phyloP scores from a whole-genome alignment of 2,329 filamentous ascomycete species.

The Leptodontidium sp. region DNA sequence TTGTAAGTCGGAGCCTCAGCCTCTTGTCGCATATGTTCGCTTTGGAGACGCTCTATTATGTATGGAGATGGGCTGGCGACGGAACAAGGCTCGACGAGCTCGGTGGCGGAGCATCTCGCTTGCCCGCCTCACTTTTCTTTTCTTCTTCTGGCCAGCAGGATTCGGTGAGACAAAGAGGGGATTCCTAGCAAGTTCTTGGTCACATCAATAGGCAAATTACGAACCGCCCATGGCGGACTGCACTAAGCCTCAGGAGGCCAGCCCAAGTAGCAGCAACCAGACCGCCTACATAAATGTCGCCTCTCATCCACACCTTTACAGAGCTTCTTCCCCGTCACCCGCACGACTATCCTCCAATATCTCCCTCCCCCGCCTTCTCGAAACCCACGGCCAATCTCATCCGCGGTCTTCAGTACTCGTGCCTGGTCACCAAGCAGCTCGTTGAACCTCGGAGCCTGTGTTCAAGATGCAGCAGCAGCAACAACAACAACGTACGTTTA shows the following conservation, averaged over 20 bases:
- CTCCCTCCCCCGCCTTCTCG: neutral
- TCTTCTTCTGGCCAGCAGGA: neutral
- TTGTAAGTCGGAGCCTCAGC: neutral
- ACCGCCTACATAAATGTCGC: neutral
- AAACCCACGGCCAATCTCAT: neutral
- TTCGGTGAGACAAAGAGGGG: neutral
- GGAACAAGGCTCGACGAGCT: neutral
- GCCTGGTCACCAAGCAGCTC: too few relatives aligned
- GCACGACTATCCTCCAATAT: neutral
- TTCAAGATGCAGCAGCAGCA: constrained; percentile 15
- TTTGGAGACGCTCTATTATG: neutral
- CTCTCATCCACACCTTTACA: neutral
- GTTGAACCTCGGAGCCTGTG: too few relatives aligned
- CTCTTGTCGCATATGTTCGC: neutral
- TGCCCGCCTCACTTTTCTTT: neutral
- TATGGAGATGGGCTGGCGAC: neutral
- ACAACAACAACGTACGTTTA: constrained; percentile 1
- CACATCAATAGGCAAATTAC: neutral
- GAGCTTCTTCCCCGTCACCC: neutral
- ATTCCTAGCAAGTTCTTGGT: neutral
- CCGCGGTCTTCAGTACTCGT: neutral
- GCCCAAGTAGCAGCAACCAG: neutral
- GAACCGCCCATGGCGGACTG: neutral
- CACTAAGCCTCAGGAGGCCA: neutral
- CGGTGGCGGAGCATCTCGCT: neutral